Percentiles rank a stretch among this genome's conserved stretches.
phyloP scores from a whole-genome alignment of 139 green algal species.

The Volvox reticuliferus region DNA sequence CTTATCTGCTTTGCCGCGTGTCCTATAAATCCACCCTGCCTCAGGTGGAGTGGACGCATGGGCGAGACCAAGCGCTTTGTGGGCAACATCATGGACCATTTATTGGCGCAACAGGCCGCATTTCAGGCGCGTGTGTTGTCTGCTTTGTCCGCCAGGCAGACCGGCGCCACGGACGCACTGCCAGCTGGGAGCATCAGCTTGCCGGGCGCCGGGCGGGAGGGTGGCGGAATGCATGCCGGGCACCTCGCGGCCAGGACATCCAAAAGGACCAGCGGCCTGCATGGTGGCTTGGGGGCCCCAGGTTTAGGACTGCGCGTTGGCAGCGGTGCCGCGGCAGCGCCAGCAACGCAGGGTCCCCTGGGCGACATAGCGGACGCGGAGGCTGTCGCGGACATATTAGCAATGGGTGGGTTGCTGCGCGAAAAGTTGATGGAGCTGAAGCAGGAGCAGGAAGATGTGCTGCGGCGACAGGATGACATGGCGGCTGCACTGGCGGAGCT shows the following conservation, averaged over 20 bases:
- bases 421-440: conserved; percentile 4
- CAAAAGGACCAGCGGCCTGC: not conserved
- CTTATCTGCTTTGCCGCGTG: too few species aligned
- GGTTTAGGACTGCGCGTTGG: not conserved
- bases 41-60: conserved; percentile 30
- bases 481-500: not conserved
- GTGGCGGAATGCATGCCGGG: not conserved
- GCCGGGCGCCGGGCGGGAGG: too few species aligned
- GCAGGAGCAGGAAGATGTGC: not conserved
- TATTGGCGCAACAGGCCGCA: not conserved
- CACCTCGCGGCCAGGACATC: not conserved
- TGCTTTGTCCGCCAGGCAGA: not conserved
- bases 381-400: not conserved
- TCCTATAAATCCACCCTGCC: not conserved
- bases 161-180: not conserved
- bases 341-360: not conserved
- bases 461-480: not conserved
- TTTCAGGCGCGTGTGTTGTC: conserved; percentile 7
- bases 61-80: conserved; percentile 44
- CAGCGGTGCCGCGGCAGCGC: not conserved
- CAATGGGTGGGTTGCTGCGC: not conserved
- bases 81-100: conserved; percentile 1
- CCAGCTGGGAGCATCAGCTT: not conserved
- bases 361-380: not conserved
- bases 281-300: not conserved